Evolutionary conservation across 2,329 filamentous ascomycete species (phyloP), one percentile per base, ranked within the genome.

Genomic region (Colletotrichum magnum): DNA sequence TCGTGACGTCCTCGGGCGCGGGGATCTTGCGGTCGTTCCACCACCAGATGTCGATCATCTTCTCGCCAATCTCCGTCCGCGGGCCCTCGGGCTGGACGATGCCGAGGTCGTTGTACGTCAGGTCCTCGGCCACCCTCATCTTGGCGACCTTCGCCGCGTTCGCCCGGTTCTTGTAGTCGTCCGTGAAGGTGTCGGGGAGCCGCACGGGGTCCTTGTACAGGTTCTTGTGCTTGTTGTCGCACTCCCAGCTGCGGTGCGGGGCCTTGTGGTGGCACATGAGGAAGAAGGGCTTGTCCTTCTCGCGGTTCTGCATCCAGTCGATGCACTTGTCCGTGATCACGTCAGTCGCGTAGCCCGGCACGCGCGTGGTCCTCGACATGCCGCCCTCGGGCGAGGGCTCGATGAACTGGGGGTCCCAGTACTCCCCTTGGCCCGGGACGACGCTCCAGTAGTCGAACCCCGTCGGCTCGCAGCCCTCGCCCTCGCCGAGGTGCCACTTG

Each of bases 201-300:
- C 77, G 77, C 50, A 87, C 76, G 0, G 80, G 80, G 10, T 87
- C 82, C 1, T 75, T 79, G 73, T 87, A 88, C 2, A 87, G 74
- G 52, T 81, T 45, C 64, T 83, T 84, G 74, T 88, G 84, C 69
- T 84, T 84, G 6, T 78, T 72, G 66, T 87, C 77, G 61, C 78
- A 86, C 71, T 88, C 85, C 86, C 86, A 88, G 13, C 78, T 81
- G 4, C 85, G 79, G 70, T 88, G 86, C 0, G 86, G 86, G 0
- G 86, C 86, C 71, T 88, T 88, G 74, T 88, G 86, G 70, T 88
- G 86, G 72, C 85, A 87, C 86, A 88, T 88, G 51, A 86, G 72
- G 72, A 87, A 88, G 75, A 88, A 88, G 0, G 85, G 85, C 64
- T 77, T 77, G 48, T 78, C 77, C 9, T 77, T 76, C 21, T 79